Evolutionary conservation across 306 rosid genomes (phyloP).

Genomic region (Medicago arabica): DNA sequence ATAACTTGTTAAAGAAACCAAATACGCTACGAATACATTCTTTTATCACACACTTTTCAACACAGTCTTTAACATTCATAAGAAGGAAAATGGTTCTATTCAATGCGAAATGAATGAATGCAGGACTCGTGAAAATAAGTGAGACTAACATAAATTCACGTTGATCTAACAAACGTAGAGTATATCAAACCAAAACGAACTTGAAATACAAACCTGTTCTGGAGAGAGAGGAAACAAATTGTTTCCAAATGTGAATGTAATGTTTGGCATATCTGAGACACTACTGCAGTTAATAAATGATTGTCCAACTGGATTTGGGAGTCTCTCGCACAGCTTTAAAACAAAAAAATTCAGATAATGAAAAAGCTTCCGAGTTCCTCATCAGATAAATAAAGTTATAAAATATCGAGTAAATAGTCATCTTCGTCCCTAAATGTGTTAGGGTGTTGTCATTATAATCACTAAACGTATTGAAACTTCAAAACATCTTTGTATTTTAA

Average conservation of each 20-base stretch:
- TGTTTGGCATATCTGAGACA: slow-evolving; percentile 56
- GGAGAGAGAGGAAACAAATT: slow-evolving; percentile 67
- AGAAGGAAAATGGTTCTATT: no score
- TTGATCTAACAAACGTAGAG: no score
- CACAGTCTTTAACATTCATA: not conserved
- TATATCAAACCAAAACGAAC: not conserved
- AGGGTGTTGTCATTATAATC: no score
- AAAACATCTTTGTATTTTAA: not conserved
- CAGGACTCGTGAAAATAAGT: not conserved
- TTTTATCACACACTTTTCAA: not conserved
- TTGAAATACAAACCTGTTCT: slow-evolving; percentile 56
- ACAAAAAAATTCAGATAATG: slow-evolving; percentile 18
- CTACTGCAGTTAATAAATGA: slow-evolving; percentile 62
- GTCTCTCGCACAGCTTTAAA: slow-evolving; percentile 73
- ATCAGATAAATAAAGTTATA: slow-evolving; percentile 4
- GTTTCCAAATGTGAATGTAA: slow-evolving; percentile 66
- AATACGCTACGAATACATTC: no score
- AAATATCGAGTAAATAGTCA: not conserved
- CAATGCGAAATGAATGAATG: not conserved
- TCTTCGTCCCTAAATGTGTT: no score
- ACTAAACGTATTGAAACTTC: no score
- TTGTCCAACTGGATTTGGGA: slow-evolving; percentile 65
- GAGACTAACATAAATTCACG: not conserved
- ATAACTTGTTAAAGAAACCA: not conserved
- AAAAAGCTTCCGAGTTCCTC: slow-evolving; percentile 10